A percentile compares a stretch with the other conserved stretches of the same genome.
These are phyloP conservation scores for Eucalyptus cloeziana DNA, from an alignment of 345 rosid genomes.

Conservation along the genomic window DNA sequence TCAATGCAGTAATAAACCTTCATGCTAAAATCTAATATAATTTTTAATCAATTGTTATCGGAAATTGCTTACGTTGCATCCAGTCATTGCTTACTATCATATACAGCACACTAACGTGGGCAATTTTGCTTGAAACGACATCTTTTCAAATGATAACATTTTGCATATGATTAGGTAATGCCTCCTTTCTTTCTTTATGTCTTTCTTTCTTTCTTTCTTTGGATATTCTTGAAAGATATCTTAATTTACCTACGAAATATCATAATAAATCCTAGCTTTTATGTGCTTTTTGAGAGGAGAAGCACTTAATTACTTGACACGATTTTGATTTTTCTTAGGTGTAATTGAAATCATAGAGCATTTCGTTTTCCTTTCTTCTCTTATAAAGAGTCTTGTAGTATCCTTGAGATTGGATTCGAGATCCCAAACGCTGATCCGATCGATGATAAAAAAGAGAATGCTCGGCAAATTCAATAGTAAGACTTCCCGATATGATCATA, in stretches of 20 bases:
- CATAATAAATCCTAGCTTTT: not conserved
- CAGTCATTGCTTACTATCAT: accelerated
- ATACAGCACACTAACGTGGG: accelerated
- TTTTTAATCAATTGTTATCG: not conserved
- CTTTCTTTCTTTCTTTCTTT: too few relatives aligned
- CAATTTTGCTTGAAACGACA: not conserved
- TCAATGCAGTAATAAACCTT: accelerated
- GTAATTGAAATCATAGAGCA: not conserved
- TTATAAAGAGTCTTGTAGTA: not conserved
- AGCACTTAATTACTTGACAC: not conserved
- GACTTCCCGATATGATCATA: not conserved
- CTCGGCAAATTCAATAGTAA: not conserved
- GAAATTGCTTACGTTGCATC: not conserved
- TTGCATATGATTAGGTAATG: too few relatives aligned
- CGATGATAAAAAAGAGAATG: not conserved
- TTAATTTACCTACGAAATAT: not conserved
- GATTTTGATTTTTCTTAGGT: not conserved
- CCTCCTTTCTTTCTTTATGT: too few relatives aligned
- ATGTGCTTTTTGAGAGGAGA: accelerated
- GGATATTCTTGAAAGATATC: not conserved
- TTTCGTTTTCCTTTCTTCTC: not conserved
- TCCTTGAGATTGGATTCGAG: not conserved
- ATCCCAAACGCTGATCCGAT: not conserved
- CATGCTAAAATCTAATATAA: accelerated
- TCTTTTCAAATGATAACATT: not conserved